Percentiles rank a stretch among this genome's conserved stretches.
phyloP scores from a whole-genome alignment of 179 eudicot species.

The Amaranthus tricolor region DNA sequence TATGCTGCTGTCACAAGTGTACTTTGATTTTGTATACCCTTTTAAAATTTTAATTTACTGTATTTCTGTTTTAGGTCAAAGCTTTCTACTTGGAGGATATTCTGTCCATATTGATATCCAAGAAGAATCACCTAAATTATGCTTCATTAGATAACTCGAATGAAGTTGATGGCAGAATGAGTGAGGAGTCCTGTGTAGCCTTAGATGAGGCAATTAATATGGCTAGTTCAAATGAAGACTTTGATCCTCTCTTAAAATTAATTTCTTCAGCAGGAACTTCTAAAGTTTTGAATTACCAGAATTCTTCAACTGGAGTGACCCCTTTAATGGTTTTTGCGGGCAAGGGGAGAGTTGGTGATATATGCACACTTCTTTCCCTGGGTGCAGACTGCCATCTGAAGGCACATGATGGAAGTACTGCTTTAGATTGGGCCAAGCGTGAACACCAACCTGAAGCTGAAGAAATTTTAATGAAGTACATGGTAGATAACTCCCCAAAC shows the following conservation, averaged over 20 bases:
- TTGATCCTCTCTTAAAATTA: slow-evolving; percentile 66
- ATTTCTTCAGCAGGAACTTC: slow-evolving; percentile 55
- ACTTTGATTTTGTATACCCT: background rate
- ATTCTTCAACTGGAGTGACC: slow-evolving; percentile 75
- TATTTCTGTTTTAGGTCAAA: slow-evolving; percentile 62
- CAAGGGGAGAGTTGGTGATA: slow-evolving; percentile 76
- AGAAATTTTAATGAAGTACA: slow-evolving; percentile 58
- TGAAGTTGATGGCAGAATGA: slow-evolving; percentile 37
- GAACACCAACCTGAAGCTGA: slow-evolving; percentile 58
- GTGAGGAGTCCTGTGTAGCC: slow-evolving; percentile 50
- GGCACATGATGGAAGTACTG: slow-evolving; percentile 75
- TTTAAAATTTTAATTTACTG: background rate
- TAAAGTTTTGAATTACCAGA: slow-evolving; percentile 62
- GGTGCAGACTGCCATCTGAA: slow-evolving; percentile 73
- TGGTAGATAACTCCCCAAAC: slow-evolving; percentile 37
- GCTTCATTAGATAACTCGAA: slow-evolving; percentile 19
- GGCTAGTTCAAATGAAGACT: slow-evolving; percentile 68
- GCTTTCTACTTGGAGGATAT: slow-evolving; percentile 79
- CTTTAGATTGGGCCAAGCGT: slow-evolving; percentile 74
- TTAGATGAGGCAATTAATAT: slow-evolving; percentile 80
- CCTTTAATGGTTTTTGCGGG: slow-evolving; percentile 86
- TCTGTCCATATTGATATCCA: slow-evolving; percentile 48
- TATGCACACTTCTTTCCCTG: slow-evolving; percentile 81
- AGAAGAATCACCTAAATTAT: slow-evolving; percentile 42
- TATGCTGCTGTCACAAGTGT: background rate